These are phyloP conservation scores for Pythium brachiatum DNA, from an alignment of 352 stramenopile species.

Conservation along the genomic window DNA sequence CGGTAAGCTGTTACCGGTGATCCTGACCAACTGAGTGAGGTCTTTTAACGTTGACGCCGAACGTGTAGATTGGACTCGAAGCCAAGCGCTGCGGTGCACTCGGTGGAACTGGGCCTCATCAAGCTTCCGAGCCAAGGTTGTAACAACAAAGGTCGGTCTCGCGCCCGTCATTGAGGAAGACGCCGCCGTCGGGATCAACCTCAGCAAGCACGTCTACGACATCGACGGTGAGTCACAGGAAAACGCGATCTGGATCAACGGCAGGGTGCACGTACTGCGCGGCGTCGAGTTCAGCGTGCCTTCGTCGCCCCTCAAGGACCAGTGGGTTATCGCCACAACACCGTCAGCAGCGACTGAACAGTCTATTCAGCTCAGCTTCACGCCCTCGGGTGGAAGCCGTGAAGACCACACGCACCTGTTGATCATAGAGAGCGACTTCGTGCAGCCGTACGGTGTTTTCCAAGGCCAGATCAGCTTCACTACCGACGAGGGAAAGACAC, in stretches of 20 bases:
- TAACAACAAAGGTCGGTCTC: constrained; percentile 6
- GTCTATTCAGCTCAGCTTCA: constrained; percentile 32
- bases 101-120: constrained; percentile 42
- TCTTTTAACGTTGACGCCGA: too few relatives aligned
- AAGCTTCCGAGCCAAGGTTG: constrained; percentile 31
- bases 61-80: constrained; percentile 37
- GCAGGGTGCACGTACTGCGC: constrained; percentile 31
- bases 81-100: constrained; percentile 37
- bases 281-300: constrained; percentile 36
- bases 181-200: constrained; percentile 39
- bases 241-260: constrained; percentile 50
- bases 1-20: constrained; percentile 6
- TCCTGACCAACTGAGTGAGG: too few relatives aligned
- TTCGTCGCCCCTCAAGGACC: constrained; percentile 1
- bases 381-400: constrained; percentile 27
- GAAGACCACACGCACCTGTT: constrained; percentile 34
- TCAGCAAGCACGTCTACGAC: constrained; percentile 48
- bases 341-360: constrained; percentile 1
- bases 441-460: constrained; percentile 42
- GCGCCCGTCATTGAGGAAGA: constrained; percentile 3
- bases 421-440: constrained; percentile 36
- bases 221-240: constrained; percentile 49
- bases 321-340: constrained; percentile 26
- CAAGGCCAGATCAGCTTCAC: constrained; percentile 19
- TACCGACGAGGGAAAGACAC: constrained; percentile 10